Base-by-base conservation (phyloP, 176 grass and related monocot genomes). In the Raddia distichophylla region DNA sequence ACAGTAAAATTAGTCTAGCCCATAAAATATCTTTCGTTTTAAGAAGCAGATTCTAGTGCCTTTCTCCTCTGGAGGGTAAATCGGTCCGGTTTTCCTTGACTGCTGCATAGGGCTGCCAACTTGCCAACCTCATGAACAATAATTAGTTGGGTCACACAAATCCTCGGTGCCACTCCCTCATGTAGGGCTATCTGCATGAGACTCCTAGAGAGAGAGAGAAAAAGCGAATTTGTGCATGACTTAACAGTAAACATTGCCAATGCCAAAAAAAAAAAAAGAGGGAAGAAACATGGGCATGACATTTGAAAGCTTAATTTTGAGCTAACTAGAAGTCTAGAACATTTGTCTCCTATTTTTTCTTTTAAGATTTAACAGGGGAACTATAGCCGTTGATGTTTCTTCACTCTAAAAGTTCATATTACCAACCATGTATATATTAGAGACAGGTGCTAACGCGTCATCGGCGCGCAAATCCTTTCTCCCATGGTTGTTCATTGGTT, bases 71-170 rank as follows among this genome's bases (percentile, higher is more conserved):
- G n/a, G 34, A 35, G 61, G 32, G 61, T 35, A 4, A 42, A 32
- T 57, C 50, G 5, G 56, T 15, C 55, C 43, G 17, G 37, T 40
- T 47, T 48, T 78, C 18, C 51, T 71, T 15, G 52, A 8, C 60
- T 19, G 54, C 9, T 54, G 56, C 46, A 42, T 42, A 15, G 50
- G 60, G 50, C 56, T 63, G 83, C 84, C 37, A 57, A 75, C 42
- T 64, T 63, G 83, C 84, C 37, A 57, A 80, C 42, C 51, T 68
- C 77, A 75, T 86, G 84, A 74, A 14, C 52, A 42, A 42, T 75
- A 27, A 51, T 75, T 86, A 74, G 84, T 86, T 86, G 84, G 52
- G 77, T 86, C 84, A 86, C 84, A 86, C 76, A 13, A 64, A 56
- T 80, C 49, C 67, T 80, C 68, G 34, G 12, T 63, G 37, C 56